Conservation (phyloP, 2,329 filamentous ascomycete genomes). For the Scleromitrula shiraiana region DNA sequence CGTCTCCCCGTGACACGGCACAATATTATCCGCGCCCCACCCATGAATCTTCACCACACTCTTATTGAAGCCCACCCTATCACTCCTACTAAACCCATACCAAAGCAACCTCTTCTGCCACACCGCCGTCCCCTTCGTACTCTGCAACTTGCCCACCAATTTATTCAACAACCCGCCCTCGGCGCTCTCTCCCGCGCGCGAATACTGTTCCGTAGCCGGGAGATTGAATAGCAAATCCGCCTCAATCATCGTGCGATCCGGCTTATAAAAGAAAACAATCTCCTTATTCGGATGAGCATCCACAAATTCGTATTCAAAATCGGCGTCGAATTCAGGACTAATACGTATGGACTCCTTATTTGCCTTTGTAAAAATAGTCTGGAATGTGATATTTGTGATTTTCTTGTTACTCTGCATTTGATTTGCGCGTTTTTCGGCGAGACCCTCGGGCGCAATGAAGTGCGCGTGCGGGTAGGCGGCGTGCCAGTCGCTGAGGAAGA, state of each 20-base stretch:
- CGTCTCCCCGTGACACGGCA: slow-evolving; percentile 91
- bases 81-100: slow-evolving; percentile 55
- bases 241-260: slow-evolving; percentile 70
- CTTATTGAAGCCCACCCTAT: slow-evolving; percentile 61
- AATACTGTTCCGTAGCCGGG: slow-evolving; percentile 80
- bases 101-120: slow-evolving; percentile 77
- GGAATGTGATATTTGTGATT: slow-evolving; percentile 42
- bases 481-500: slow-evolving; percentile 83
- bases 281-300: slow-evolving; percentile 76
- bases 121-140: slow-evolving; percentile 52
- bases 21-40: slow-evolving; percentile 81
- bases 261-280: slow-evolving; percentile 78
- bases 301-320: slow-evolving; percentile 83
- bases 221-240: slow-evolving; percentile 91
- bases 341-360: slow-evolving; percentile 47
- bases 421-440: slow-evolving; percentile 71
- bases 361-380: slow-evolving; percentile 56
- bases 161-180: slow-evolving; percentile 51
- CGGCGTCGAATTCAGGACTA: slow-evolving; percentile 70
- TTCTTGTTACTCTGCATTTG: slow-evolving; percentile 44
- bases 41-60: slow-evolving; percentile 59
- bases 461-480: slow-evolving; percentile 68
- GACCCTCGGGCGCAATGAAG: slow-evolving; percentile 73
- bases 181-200: slow-evolving; percentile 44
- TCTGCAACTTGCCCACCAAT: slow-evolving; percentile 49